These are phyloP conservation scores for Lipomyces starkeyi DNA, from an alignment of 805 yeast species.

Conservation along the genomic window DNA sequence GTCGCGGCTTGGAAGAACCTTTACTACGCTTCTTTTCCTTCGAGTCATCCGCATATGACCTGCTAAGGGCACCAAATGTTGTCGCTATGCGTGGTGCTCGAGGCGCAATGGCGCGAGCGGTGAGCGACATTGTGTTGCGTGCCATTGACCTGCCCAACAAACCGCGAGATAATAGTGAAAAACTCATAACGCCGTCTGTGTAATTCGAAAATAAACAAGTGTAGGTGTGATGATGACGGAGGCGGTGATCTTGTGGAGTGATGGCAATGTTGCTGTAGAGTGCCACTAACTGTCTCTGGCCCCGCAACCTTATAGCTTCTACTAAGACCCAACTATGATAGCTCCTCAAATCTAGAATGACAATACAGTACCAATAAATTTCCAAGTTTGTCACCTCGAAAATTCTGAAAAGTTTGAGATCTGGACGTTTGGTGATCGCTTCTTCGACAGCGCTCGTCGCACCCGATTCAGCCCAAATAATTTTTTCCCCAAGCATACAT, in stretches of 20 bases:
- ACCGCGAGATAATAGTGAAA: conserved; percentile 12
- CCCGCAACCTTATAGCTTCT: not conserved
- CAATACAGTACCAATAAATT: not conserved
- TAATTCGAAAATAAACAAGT: not conserved
- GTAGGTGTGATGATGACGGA: not conserved
- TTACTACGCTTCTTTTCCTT: not conserved
- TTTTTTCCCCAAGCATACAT: not conserved
- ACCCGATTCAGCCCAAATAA: not conserved
- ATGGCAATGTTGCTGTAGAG: not conserved
- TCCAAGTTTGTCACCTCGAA: not conserved
- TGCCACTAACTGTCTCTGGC: not conserved
- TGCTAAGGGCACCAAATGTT: not conserved
- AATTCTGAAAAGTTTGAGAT: not conserved
- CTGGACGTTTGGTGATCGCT: not conserved
- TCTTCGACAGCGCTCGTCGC: not conserved
- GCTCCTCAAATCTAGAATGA: not conserved
- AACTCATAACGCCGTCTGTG: conserved; percentile 11
- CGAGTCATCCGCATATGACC: not conserved
- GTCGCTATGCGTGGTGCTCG: conserved; percentile 7
- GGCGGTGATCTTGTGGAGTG: not conserved
- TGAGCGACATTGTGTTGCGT: not conserved
- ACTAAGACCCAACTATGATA: not conserved
- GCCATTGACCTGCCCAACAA: not conserved
- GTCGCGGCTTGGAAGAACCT: conserved; percentile 24
- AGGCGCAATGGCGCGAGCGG: conserved; percentile 7